Conservation (phyloP, 768 basidiomycete genomes). For the Leccinum subgranulosum region DNA sequence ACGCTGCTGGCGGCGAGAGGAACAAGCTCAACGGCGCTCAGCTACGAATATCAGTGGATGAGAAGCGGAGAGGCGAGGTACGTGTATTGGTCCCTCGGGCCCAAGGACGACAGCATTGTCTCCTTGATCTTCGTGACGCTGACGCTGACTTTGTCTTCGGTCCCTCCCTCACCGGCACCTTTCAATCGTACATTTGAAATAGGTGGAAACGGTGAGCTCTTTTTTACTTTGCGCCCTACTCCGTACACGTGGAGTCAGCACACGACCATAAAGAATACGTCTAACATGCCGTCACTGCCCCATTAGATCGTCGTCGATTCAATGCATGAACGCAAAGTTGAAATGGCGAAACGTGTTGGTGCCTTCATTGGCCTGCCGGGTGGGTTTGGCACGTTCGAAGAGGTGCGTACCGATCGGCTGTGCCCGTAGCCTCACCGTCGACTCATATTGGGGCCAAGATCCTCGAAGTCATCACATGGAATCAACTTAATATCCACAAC, state of each 20-base stretch:
- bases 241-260: constrained; percentile 1
- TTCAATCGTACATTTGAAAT: not conserved
- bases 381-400: constrained; percentile 94
- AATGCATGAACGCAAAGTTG: constrained; percentile 87
- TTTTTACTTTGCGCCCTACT: not conserved
- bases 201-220: constrained; percentile 33
- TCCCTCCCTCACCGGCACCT: not conserved
- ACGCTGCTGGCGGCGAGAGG: constrained; percentile 58
- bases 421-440: not conserved
- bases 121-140: not conserved
- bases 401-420: constrained; percentile 39
- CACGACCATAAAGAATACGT: constrained; percentile 1
- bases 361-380: constrained; percentile 91
- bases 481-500: constrained; percentile 81
- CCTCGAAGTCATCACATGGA: constrained; percentile 95
- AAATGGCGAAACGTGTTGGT: constrained; percentile 79
- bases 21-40: constrained; percentile 38
- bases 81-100: constrained; percentile 10
- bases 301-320: constrained; percentile 66
- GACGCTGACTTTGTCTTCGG: constrained; percentile 11
- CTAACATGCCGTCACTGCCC: constrained; percentile 5
- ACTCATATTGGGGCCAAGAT: constrained; percentile 40
- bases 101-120: not conserved
- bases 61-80: constrained; percentile 35
- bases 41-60: constrained; percentile 25